phyloP scores from a whole-genome alignment of 768 basidiomycete species.

The Mycena sanguinolenta region DNA sequence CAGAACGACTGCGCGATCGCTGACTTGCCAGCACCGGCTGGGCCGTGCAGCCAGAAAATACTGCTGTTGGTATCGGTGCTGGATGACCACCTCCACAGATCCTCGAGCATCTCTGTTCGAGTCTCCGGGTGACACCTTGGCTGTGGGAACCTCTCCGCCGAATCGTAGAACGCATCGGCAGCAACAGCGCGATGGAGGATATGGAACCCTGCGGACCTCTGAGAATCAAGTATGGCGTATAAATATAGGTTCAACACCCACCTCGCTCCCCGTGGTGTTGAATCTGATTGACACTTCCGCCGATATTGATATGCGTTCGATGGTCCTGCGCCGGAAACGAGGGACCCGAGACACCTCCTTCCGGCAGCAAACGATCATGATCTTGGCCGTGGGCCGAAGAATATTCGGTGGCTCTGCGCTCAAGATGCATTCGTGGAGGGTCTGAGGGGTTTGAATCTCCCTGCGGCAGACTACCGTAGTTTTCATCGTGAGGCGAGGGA shows the following conservation, averaged over 20 bases:
- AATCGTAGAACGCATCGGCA: neutral
- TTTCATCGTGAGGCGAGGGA: too few relatives aligned
- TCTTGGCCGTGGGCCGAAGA: neutral
- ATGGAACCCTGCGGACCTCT: neutral
- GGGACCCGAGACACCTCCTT: too few relatives aligned
- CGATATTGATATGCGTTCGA: neutral
- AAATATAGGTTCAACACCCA: neutral
- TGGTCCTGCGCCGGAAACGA: neutral
- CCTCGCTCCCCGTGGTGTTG: neutral
- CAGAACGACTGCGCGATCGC: neutral
- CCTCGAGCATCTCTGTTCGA: neutral
- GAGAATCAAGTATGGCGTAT: neutral
- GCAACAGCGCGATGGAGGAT: neutral
- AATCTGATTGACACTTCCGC: neutral
- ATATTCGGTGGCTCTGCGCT: neutral
- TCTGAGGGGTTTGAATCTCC: neutral
- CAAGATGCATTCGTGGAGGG: neutral
- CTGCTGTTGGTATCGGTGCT: neutral
- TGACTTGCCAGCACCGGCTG: neutral
- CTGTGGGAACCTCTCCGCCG: neutral
- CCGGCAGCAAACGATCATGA: neutral
- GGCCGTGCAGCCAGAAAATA: neutral
- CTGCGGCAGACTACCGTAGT: too few relatives aligned
- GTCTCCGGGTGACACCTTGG: neutral
- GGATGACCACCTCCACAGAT: neutral